Evolutionary conservation across 345 rosid genomes (phyloP), one percentile per base, ranked within the genome.

Genomic region (Reutealis trisperma): DNA sequence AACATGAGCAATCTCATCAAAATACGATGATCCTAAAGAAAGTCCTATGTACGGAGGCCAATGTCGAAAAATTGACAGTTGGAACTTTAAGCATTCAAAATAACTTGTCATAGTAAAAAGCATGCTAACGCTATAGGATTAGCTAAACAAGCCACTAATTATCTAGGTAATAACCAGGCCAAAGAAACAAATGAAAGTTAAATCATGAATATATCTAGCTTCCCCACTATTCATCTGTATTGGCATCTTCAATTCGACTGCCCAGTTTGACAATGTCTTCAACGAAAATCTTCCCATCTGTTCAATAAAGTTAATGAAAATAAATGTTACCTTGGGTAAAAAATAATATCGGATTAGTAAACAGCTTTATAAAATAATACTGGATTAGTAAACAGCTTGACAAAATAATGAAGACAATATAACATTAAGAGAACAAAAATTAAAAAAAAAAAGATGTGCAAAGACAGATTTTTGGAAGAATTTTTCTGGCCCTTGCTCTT

Each of bases 221-320:
- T 76, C 34, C 47, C 87, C 72, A 51, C 57, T 86, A 90, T 82
- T 87, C 89, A 6, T 85, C 72, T 45, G 89, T 77, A 74, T 73
- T 67, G 70, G 65, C 24, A 67, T 90, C 93, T 75, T 95, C 98
- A 1, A 78, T 84, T 74, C 75, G 78, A 79, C 94, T 89, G 80
- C 96, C 99, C 86, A 91, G 75, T 64, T 84, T 89, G 63, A 93
- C 92, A 55, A 95, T 95, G 88, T 95, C 99, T 83, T 95, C 98
- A 73, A 95, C 96, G 51, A 92, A 93, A 73, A 95, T 93, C 87
- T 91, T 95, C 78, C 99, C 98, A 80, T 95, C 99, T 93, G 81
- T 79, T 77, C 76, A 78, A 59, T 74, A 27, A 70, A 82, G 32
- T 21, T 24, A 51, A 63, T 19, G 66, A 65, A 42, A 60, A 14